Base-by-base conservation (phyloP, 345 rosid genomes). In the Citrus maxima region DNA sequence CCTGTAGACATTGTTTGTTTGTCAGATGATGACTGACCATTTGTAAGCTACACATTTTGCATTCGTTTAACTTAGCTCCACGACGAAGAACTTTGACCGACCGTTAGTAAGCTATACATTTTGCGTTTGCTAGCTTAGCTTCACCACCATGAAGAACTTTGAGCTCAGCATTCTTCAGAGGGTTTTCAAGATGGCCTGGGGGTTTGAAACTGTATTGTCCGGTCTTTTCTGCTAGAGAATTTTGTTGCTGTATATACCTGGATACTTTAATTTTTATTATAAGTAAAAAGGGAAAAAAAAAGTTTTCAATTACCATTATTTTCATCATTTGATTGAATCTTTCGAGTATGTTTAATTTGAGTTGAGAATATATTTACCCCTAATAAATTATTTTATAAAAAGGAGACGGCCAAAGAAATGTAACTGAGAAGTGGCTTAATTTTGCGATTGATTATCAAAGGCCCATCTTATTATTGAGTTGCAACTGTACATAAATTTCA, bases 11-110 rank as follows among this genome's bases (percentile, higher is more conserved):
- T 92, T n/a, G 90, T 92, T 71, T 90, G 88, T 68, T 84, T 88
- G 66, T 90, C 89, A 0, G 96, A 92, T 49, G 96, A 92, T 60
- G 94, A 89, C 62, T 84, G 83, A 85, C 72, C 83, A 35, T 59
- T n/a, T 58, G 9, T 49, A 30, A 25, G 34, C n/a, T 22, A 9
- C 30, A 22, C 24, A 42, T 40, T 76, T 55, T 56, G 9, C 59
- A 24, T 24, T 6, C 14, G 42, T 58, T 35, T 35, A 56, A 59
- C 76, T 6, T 56, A 6, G 79, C 12, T 67, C 21, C 54, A 51
- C n/a, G n/a, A 34, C 37, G 19, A 16, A 5, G 51, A 55, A 25
- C 34, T 49, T 62, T 2, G 37, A 18, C 66, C 81, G 83, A 85
- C 72, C 83, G 28, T 49, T n/a, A 37, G 9, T 49, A 21, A 18